These are phyloP conservation scores for Zea luxurians DNA, from an alignment of 176 grass and related monocot genomes.

Conservation along the genomic window DNA sequence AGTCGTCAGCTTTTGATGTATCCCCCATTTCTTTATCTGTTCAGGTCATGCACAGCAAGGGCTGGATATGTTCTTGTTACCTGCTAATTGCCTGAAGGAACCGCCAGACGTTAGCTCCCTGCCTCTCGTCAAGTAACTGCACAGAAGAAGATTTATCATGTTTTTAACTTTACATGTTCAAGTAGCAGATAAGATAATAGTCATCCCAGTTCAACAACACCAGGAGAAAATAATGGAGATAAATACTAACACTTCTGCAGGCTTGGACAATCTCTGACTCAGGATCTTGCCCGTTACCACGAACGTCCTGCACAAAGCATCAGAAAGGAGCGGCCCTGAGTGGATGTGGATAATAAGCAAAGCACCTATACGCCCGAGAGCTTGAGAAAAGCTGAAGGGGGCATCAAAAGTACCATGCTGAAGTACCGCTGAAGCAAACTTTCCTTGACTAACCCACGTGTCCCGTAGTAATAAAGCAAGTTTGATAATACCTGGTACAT, in stretches of 20 bases:
- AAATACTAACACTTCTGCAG: constrained; percentile 87
- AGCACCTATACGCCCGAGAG: not conserved
- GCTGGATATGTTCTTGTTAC: constrained; percentile 39
- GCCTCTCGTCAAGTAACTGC: constrained; percentile 88
- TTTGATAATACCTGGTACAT: constrained; percentile 68
- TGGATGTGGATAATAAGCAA: constrained; percentile 6
- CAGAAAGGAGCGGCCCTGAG: constrained; percentile 7
- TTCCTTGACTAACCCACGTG: constrained; percentile 84
- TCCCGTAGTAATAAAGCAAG: constrained; percentile 92
- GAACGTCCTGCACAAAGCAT: constrained; percentile 69
- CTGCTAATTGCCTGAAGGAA: constrained; percentile 83
- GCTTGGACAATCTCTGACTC: constrained; percentile 94
- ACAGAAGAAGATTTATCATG: constrained; percentile 11
- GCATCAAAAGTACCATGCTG: constrained; percentile 63
- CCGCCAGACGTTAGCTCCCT: constrained; percentile 76
- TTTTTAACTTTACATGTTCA: not conserved
- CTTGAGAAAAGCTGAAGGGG: constrained; percentile 1
- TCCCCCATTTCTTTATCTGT: not conserved
- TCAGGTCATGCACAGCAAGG: constrained; percentile 10
- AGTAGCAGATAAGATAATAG: not conserved
- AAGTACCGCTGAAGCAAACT: constrained; percentile 93
- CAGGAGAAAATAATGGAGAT: constrained; percentile 1
- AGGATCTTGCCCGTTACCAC: constrained; percentile 67
- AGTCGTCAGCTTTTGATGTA: constrained; percentile 1
- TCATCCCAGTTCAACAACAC: constrained; percentile 6